Conservation (phyloP, 2,329 filamentous ascomycete genomes). For the Hawksworthiomyces lignivorus region DNA sequence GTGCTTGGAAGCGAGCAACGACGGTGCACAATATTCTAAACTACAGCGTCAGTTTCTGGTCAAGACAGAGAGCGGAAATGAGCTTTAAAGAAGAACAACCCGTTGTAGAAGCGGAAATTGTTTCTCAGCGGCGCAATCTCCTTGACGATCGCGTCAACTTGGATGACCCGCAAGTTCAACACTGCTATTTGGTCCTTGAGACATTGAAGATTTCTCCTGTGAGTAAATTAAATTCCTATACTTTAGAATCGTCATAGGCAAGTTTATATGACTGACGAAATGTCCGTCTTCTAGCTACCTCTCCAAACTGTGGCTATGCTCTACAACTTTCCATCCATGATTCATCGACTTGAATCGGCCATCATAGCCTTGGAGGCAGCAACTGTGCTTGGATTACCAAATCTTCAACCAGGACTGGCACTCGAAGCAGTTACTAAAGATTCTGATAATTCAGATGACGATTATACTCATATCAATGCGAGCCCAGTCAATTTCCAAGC, state of each 20-base stretch:
- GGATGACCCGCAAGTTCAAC: slow-evolving; percentile 30
- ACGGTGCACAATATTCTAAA: slow-evolving; percentile 59
- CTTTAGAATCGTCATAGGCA: no score
- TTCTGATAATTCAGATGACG: slow-evolving; percentile 73
- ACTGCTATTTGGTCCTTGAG: slow-evolving; percentile 67
- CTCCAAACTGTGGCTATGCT: slow-evolving; percentile 62
- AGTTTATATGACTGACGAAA: slow-evolving; percentile 14
- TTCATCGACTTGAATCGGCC: slow-evolving; percentile 74
- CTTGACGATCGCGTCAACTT: slow-evolving; percentile 58
- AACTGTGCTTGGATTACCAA: slow-evolving; percentile 50
- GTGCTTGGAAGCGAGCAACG: slow-evolving; percentile 30
- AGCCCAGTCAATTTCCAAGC: slow-evolving; percentile 66
- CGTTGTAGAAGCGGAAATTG: slow-evolving; percentile 67
- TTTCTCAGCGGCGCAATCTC: slow-evolving; percentile 74
- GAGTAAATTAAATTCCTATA: slow-evolving; percentile 40
- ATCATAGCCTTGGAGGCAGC: slow-evolving; percentile 75
- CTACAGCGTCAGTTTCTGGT: slow-evolving; percentile 73
- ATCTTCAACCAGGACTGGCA: slow-evolving; percentile 59
- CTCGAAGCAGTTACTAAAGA: slow-evolving; percentile 91
- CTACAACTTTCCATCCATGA: slow-evolving; percentile 72
- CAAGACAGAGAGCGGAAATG: slow-evolving; percentile 45
- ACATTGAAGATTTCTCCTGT: slow-evolving; percentile 63
- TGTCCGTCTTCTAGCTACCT: slow-evolving; percentile 46
- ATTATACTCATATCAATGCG: slow-evolving; percentile 53
- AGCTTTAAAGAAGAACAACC: slow-evolving; percentile 63